These are phyloP conservation scores for Hypoxylon sp. DNA, from an alignment of 2,329 filamentous ascomycete species.

Conservation along the genomic window DNA sequence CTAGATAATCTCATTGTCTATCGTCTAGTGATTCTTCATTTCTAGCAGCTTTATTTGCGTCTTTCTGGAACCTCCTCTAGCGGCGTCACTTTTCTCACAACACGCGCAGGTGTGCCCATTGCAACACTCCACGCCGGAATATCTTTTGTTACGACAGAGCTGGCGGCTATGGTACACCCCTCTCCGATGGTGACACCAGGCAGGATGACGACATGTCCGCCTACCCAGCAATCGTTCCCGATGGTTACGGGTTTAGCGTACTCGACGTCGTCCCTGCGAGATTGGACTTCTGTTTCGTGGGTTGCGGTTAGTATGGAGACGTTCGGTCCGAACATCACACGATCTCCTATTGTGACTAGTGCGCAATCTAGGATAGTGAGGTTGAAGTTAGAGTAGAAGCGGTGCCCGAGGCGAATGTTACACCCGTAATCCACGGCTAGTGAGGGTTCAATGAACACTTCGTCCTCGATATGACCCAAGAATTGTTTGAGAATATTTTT, in stretches of 20 bases:
- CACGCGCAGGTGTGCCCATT: constrained; percentile 63
- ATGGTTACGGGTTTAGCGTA: constrained; percentile 64
- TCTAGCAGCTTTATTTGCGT: background rate
- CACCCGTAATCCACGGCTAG: constrained; percentile 76
- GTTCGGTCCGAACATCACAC: constrained; percentile 79
- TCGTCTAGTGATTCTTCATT: background rate
- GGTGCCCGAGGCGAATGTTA: constrained; percentile 73
- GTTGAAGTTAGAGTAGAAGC: constrained; percentile 76
- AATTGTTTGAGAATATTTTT: constrained; percentile 64
- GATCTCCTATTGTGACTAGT: constrained; percentile 76
- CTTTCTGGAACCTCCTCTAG: constrained; percentile 46
- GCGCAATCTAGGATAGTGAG: constrained; percentile 80
- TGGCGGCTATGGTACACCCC: constrained; percentile 66
- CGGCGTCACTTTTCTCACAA: constrained; percentile 63
- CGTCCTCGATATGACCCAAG: constrained; percentile 65
- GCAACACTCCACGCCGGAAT: constrained; percentile 65
- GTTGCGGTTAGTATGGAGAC: constrained; percentile 79
- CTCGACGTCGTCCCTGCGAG: constrained; percentile 63
- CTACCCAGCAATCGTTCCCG: constrained; percentile 70
- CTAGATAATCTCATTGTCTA: background rate
- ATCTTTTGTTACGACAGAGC: constrained; percentile 65
- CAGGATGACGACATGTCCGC: constrained; percentile 64
- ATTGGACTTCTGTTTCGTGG: constrained; percentile 75
- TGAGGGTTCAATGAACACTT: constrained; percentile 72
- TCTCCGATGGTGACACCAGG: constrained; percentile 68